phyloP scores from a whole-genome alignment of 208 protist species.

The Sergeia podlipaevii region DNA sequence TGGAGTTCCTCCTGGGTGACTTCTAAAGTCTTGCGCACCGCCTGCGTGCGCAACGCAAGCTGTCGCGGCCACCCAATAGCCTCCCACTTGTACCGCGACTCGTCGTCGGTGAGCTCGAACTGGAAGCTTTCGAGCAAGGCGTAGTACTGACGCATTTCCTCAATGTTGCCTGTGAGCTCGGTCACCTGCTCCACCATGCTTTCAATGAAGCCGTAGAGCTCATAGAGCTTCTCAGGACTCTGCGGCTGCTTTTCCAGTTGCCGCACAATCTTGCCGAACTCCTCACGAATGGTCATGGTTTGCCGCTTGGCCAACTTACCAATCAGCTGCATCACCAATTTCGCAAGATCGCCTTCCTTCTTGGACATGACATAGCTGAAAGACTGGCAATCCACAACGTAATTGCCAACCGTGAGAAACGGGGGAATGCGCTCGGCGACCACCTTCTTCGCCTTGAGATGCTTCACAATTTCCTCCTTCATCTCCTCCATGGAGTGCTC shows the following conservation, averaged over 20 bases:
- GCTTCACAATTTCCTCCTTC: conserved; percentile 89
- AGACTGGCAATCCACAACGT: conserved; percentile 92
- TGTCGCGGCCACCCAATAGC: conserved; percentile 92
- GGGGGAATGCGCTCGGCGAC: conserved; percentile 89
- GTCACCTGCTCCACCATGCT: conserved; percentile 73
- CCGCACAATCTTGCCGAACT: conserved; percentile 86
- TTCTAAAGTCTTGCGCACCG: conserved; percentile 87
- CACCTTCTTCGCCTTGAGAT: conserved; percentile 84
- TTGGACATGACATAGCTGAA: conserved; percentile 92
- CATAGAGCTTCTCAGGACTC: conserved; percentile 89
- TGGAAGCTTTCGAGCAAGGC: conserved; percentile 93
- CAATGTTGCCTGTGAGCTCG: conserved; percentile 77
- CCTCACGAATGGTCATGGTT: conserved; percentile 61
- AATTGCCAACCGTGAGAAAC: conserved; percentile 93
- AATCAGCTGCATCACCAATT: conserved; percentile 92
- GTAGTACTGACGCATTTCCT: conserved; percentile 91
- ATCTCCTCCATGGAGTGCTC: conserved; percentile 89
- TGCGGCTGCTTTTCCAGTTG: conserved; percentile 81
- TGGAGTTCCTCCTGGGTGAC: conserved; percentile 90
- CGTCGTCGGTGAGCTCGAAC: conserved; percentile 90
- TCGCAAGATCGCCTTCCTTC: conserved; percentile 92
- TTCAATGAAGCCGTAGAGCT: conserved; percentile 87
- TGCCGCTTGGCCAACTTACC: conserved; percentile 74
- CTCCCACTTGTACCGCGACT: conserved; percentile 93
- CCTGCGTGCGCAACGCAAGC: conserved; percentile 69